Percentiles rank a stretch among this genome's conserved stretches.
Conservation (phyloP, 208 protist species). For the Wallacemonas sp. region DNA sequence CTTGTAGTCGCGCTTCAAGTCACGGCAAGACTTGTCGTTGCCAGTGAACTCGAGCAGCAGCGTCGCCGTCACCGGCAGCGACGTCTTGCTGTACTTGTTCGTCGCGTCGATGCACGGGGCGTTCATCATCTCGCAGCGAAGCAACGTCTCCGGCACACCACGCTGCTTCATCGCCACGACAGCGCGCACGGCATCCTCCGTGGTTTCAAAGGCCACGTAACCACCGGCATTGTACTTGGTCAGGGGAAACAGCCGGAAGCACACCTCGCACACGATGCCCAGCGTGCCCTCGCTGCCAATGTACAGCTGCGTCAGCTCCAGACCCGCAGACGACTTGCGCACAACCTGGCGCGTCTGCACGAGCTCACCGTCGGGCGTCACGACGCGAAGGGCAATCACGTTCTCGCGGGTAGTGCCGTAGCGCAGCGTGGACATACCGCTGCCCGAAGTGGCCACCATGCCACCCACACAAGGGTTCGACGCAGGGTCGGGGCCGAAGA, state of each 20-base stretch:
- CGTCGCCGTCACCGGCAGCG: conserved; percentile 35
- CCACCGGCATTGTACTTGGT: conserved; percentile 27
- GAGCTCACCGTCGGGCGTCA: conserved; percentile 38
- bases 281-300: conserved; percentile 76
- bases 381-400: conserved; percentile 37
- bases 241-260: conserved; percentile 36
- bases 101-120: conserved; percentile 24
- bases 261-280: conserved; percentile 63
- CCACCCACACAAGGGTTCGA: conserved; percentile 51
- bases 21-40: conserved; percentile 31
- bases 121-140: conserved; percentile 59
- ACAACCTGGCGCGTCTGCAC: conserved; percentile 44
- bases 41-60: conserved; percentile 57
- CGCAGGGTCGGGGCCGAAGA: conserved; percentile 31
- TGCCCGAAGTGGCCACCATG: conserved; percentile 42
- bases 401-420: conserved; percentile 72
- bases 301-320: conserved; percentile 79
- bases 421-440: conserved; percentile 50
- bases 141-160: conserved; percentile 23
- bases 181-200: conserved; percentile 28
- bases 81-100: conserved; percentile 41
- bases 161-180: conserved; percentile 34
- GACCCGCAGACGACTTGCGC: conserved; percentile 73
- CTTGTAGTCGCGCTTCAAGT: conserved; percentile 41
- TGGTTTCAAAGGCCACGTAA: conserved; percentile 29